Percentiles rank a stretch among this genome's conserved stretches.
phyloP scores from a whole-genome alignment of 805 yeast species.

The Candida glaebosa region DNA sequence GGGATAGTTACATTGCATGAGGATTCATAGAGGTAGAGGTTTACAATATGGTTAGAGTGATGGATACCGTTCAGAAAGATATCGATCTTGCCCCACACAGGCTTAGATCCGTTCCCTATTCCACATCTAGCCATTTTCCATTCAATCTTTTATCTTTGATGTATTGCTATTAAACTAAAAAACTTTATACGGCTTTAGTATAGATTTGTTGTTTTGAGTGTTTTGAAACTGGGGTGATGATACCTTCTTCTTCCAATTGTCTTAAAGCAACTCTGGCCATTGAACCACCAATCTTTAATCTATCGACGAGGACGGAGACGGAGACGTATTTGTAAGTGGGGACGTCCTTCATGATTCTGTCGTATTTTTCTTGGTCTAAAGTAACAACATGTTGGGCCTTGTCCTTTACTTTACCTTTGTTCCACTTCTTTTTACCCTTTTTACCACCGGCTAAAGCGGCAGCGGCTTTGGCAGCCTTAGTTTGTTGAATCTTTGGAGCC shows the following conservation, averaged over 20 bases:
- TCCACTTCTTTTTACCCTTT: constrained; percentile 99
- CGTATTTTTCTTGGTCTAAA: constrained; percentile 97
- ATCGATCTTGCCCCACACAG: too few relatives aligned
- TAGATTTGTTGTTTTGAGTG: constrained; percentile 97
- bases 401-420: constrained; percentile 99
- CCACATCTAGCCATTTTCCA: too few relatives aligned
- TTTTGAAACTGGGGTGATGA: constrained; percentile 88
- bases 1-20: too few relatives aligned
- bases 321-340: constrained; percentile 99
- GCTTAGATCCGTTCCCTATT: too few relatives aligned
- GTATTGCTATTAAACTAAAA: constrained; percentile 6
- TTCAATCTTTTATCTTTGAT: too few relatives aligned
- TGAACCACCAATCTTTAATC: constrained; percentile 99
- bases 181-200: constrained; percentile 62
- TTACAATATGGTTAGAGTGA: too few relatives aligned
- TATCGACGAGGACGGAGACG: constrained; percentile 96
- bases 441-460: constrained; percentile 99
- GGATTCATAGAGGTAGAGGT: too few relatives aligned
- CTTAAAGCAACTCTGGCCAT: constrained; percentile 96
- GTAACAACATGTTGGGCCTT: constrained; percentile 98
- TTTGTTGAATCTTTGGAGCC: constrained; percentile 99
- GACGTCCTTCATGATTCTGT: constrained; percentile 98
- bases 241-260: constrained; percentile 93
- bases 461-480: constrained; percentile 99
- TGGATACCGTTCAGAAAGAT: too few relatives aligned